phyloP scores from a whole-genome alignment of 352 stramenopile genomes.

The Globisporangium canariense region DNA sequence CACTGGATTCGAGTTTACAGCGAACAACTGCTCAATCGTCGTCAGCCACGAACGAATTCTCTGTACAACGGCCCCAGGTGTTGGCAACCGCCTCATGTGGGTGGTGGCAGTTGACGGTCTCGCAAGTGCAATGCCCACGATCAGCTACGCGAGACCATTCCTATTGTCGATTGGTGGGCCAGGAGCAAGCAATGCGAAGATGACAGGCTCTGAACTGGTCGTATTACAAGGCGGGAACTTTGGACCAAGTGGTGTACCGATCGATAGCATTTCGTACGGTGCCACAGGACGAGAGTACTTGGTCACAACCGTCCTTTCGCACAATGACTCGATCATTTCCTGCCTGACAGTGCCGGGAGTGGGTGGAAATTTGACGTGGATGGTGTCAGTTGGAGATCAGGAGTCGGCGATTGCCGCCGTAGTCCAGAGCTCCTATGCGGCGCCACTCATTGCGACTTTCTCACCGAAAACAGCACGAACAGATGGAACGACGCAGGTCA shows the following conservation, averaged over 20 bases:
- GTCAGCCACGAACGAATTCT: constrained; percentile 50
- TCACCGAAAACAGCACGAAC: constrained; percentile 29
- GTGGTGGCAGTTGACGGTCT: constrained; percentile 57
- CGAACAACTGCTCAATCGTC: constrained; percentile 36
- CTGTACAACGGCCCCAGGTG: constrained; percentile 42
- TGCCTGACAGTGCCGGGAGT: constrained; percentile 49
- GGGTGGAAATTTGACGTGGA: constrained; percentile 47
- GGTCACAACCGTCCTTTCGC: constrained; percentile 31
- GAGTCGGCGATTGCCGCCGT: constrained; percentile 28
- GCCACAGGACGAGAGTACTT: constrained; percentile 47
- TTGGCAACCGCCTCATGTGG: constrained; percentile 48
- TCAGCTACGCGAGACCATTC: constrained; percentile 55
- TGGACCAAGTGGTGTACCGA: constrained; percentile 30
- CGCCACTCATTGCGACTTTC: constrained; percentile 28
- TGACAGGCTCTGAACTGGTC: constrained; percentile 39
- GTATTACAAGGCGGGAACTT: constrained; percentile 55
- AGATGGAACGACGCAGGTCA: constrained; percentile 42
- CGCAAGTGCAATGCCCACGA: constrained; percentile 43
- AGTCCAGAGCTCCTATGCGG: constrained; percentile 44
- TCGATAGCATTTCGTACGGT: constrained; percentile 63
- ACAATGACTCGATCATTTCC: constrained; percentile 57
- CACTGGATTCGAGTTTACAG: constrained; percentile 40
- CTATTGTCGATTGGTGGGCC: constrained; percentile 35
- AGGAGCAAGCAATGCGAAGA: constrained; percentile 26
- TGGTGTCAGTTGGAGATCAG: constrained; percentile 56